Evolutionary conservation across 768 basidiomycete genomes (phyloP).

Genomic region (Podaxis sp.): DNA sequence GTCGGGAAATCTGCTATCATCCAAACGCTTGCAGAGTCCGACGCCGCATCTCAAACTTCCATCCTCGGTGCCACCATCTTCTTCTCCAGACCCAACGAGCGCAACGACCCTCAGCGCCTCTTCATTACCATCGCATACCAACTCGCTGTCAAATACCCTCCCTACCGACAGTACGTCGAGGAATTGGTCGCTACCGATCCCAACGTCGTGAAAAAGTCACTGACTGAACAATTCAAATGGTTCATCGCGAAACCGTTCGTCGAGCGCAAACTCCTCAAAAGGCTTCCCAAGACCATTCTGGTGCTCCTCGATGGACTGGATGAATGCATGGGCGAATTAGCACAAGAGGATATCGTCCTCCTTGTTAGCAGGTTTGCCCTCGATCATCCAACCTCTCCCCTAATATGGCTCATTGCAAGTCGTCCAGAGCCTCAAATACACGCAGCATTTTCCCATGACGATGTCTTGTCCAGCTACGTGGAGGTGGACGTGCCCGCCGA

Average conservation of each 20-base stretch:
- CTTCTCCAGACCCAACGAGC: constrained; percentile 16
- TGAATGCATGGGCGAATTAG: constrained; percentile 19
- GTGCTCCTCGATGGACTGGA: constrained; percentile 26
- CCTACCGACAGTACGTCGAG: constrained; percentile 7
- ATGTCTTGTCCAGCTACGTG: background rate
- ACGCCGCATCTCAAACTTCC: background rate
- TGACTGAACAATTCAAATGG: constrained; percentile 13
- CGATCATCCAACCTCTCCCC: constrained; percentile 5
- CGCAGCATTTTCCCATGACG: constrained; percentile 7
- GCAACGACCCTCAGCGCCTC: constrained; percentile 9
- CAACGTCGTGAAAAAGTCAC: constrained; percentile 10
- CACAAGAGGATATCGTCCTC: constrained; percentile 18
- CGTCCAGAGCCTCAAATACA: constrained; percentile 25
- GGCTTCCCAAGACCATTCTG: background rate
- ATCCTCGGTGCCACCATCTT: constrained; percentile 18
- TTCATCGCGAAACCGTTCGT: constrained; percentile 17
- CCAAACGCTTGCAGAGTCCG: constrained; percentile 6
- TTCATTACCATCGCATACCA: constrained; percentile 24
- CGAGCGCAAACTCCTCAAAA: background rate
- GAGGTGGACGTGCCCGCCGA: constrained; percentile 7
- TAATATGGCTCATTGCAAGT: constrained; percentile 26
- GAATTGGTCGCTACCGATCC: constrained; percentile 8
- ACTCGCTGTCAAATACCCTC: constrained; percentile 14
- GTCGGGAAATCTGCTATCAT: constrained; percentile 13
- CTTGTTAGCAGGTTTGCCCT: constrained; percentile 10